Evolutionary conservation across 1,284 basidiomycete genomes (phyloP).

Genomic region (Pseudomicrostroma phylloplanum): DNA sequence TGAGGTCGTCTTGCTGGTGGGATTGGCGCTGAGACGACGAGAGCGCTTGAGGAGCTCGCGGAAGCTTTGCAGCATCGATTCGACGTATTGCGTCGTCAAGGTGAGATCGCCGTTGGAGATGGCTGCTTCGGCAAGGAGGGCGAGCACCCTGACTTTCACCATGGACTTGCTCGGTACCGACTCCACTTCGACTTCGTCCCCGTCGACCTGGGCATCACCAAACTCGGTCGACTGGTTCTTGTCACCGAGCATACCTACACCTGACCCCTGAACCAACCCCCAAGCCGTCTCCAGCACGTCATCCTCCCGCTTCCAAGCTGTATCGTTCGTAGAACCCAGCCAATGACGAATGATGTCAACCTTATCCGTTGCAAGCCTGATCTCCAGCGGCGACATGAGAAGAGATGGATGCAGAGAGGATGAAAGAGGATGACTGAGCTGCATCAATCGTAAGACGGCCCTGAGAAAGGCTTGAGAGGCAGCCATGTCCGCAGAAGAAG

Average conservation of each 20-base stretch:
- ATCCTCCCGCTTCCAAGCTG: not conserved
- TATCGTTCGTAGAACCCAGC: not conserved
- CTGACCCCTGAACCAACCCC: not conserved
- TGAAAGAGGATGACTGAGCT: constrained; percentile 12
- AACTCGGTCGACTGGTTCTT: not conserved
- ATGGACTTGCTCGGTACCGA: not conserved
- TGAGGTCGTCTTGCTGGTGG: not conserved
- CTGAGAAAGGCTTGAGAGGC: not conserved
- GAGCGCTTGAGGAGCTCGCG: constrained; percentile 9
- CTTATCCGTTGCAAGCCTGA: constrained; percentile 17
- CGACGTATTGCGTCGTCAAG: constrained; percentile 17
- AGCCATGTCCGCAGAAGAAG: not conserved
- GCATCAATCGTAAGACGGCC: not conserved
- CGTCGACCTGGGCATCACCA: too few relatives aligned
- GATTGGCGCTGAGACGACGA: not conserved
- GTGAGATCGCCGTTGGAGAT: constrained; percentile 18
- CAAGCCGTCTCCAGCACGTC: constrained; percentile 1
- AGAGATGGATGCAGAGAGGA: constrained; percentile 10
- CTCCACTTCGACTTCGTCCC: not conserved
- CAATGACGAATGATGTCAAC: constrained; percentile 17
- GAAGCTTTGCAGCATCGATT: constrained; percentile 8
- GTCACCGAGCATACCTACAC: constrained; percentile 1
- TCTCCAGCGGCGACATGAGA: constrained; percentile 19
- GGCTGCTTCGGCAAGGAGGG: constrained; percentile 26
- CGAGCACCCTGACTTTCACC: constrained; percentile 22